These are phyloP conservation scores for Calvatia gigantea DNA, from an alignment of 768 basidiomycete genomes.

Conservation along the genomic window DNA sequence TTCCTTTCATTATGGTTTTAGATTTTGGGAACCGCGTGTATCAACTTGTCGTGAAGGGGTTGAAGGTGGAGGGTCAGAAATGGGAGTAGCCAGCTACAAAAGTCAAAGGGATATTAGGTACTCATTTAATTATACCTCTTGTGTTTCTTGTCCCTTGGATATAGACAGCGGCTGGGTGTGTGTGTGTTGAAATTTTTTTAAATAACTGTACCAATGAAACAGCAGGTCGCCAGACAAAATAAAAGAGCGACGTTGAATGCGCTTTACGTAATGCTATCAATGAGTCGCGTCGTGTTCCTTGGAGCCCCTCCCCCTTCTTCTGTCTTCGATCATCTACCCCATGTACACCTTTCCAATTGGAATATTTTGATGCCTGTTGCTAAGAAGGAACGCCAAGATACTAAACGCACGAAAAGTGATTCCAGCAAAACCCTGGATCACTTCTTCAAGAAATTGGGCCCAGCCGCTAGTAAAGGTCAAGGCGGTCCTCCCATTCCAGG, in stretches of 20 bases:
- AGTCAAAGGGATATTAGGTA: no score
- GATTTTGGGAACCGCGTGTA: constrained; percentile 25
- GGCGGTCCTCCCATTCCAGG: background rate
- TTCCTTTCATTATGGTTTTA: constrained; percentile 60
- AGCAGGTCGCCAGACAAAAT: no score
- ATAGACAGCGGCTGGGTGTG: no score
- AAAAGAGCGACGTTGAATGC: no score
- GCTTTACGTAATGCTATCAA: no score
- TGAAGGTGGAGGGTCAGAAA: constrained; percentile 24
- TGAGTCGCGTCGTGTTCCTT: background rate
- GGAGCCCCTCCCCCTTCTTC: background rate
- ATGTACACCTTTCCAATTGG: background rate
- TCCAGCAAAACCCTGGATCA: constrained; percentile 5
- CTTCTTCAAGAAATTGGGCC: background rate
- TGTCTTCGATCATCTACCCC: background rate
- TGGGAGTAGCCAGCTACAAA: constrained; percentile 21
- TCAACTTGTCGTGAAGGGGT: constrained; percentile 26
- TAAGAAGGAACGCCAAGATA: background rate
- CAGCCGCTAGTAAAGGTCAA: background rate
- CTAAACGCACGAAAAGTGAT: background rate
- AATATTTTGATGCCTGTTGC: background rate
- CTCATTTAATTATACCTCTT: no score
- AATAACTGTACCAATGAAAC: no score
- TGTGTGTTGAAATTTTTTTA: no score
- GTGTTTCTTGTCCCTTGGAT: no score